These are phyloP conservation scores for Fraxinus pennsylvanica DNA, from an alignment of 257 asterid genomes.

Conservation along the genomic window DNA sequence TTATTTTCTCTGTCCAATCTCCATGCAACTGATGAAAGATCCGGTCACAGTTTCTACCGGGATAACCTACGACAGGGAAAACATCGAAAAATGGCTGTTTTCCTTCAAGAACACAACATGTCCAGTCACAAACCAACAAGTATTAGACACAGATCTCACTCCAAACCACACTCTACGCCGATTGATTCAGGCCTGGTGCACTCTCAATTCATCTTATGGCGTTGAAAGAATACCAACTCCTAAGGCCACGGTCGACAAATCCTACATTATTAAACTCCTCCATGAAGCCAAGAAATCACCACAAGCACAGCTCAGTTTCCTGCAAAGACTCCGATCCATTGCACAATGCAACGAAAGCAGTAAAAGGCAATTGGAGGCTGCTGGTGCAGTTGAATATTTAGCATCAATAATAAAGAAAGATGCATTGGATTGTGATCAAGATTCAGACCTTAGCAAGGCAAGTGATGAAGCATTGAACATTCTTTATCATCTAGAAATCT, in stretches of 20 bases:
- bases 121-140: slow-evolving; percentile 60
- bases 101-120: slow-evolving; percentile 47
- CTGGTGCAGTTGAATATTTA: slow-evolving; percentile 44
- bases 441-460: neutral
- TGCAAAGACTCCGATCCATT: slow-evolving; percentile 47
- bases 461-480: slow-evolving; percentile 45
- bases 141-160: slow-evolving; percentile 47
- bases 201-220: slow-evolving; percentile 49
- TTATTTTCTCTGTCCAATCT: slow-evolving; percentile 75
- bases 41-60: slow-evolving; percentile 75
- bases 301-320: slow-evolving; percentile 28
- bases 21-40: slow-evolving; percentile 80
- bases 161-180: slow-evolving; percentile 75
- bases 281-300: slow-evolving; percentile 38
- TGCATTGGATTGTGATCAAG: neutral
- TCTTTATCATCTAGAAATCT: slow-evolving; percentile 47
- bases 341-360: slow-evolving; percentile 35
- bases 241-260: slow-evolving; percentile 39
- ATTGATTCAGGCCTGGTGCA: slow-evolving; percentile 77
- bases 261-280: slow-evolving; percentile 50
- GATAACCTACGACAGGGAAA: slow-evolving; percentile 69
- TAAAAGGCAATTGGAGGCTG: slow-evolving; percentile 32
- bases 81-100: slow-evolving; percentile 68
- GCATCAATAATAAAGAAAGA: slow-evolving; percentile 30
- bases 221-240: slow-evolving; percentile 69